These are phyloP conservation scores for Osmozyma mogii DNA, from an alignment of 805 yeast genomes.

Conservation along the genomic window DNA sequence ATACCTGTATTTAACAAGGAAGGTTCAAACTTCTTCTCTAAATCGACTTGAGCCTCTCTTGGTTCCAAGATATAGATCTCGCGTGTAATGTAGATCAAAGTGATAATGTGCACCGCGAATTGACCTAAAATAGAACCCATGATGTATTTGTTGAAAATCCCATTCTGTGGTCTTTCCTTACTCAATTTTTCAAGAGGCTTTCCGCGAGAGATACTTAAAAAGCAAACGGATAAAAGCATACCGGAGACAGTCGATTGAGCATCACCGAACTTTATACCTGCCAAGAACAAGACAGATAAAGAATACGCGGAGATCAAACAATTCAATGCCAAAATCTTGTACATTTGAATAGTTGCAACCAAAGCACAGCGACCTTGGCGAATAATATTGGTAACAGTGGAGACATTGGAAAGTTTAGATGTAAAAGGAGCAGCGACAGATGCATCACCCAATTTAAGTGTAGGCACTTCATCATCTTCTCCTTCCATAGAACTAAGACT, in stretches of 20 bases:
- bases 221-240: slow-evolving; percentile 82
- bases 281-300: slow-evolving; percentile 83
- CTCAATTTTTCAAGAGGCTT: slow-evolving; percentile 83
- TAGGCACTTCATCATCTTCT: slow-evolving; percentile 79
- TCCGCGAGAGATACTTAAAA: slow-evolving; percentile 91
- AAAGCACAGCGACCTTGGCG: slow-evolving; percentile 98
- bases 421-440: slow-evolving; percentile 99
- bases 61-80: slow-evolving; percentile 89
- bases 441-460: slow-evolving; percentile 93
- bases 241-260: slow-evolving; percentile 98
- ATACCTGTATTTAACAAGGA: slow-evolving; percentile 93
- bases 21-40: slow-evolving; percentile 83
- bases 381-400: slow-evolving; percentile 85
- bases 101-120: slow-evolving; percentile 82
- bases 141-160: slow-evolving; percentile 88
- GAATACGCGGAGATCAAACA: slow-evolving; percentile 97
- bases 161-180: slow-evolving; percentile 93
- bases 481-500: slow-evolving; percentile 45
- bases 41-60: slow-evolving; percentile 80
- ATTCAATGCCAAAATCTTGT: slow-evolving; percentile 92
- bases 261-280: slow-evolving; percentile 98
- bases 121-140: slow-evolving; percentile 98
- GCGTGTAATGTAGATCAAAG: slow-evolving; percentile 73
- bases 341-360: slow-evolving; percentile 97
- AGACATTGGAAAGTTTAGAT: slow-evolving; percentile 84